Base-by-base conservation (phyloP, 75 land plant genomes). In the Pinus albicaulis region DNA sequence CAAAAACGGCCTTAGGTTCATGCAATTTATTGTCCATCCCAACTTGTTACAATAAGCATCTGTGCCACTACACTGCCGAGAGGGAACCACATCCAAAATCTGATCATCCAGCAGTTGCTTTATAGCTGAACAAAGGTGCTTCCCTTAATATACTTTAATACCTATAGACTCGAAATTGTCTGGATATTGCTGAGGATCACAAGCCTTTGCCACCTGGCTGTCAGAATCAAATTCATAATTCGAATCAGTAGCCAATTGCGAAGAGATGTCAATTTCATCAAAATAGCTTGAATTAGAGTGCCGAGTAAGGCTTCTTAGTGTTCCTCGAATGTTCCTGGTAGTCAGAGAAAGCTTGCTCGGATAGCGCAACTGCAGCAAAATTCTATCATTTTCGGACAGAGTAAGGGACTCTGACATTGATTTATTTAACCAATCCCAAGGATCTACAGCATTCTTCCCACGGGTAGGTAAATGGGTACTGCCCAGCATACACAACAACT, bases 401-500 rank as follows among this genome's bases (percentile, higher is more conserved):
- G 84, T 59, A 4, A 78, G 76, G 20, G 79, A 71, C 19, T 53
- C 7, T 55, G 19, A 60, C 22, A 5, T 4, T 15, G 82, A 73
- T 13, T 11, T 73, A 20, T 74, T 56, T 38, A 77, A 22, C 87
- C 86, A 79, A 25, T 74, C 79, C 88, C 88, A 90, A 57, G 88
- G 90, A 74, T 88, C 70, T 12, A 57, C 64, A 1, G 62, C 71
- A 59, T 86, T 81, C 6, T 78, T 63, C 59, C 82, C 78, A 19
- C 90, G 56, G 31, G 68, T 63, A 3, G 92, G 94, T 24, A 90
- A 63, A 72, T 57, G 74, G 4, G 85, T 60, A 72, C 58, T 78
- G 17, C 93, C 93, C 80, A 92, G 56, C 85, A 92, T 64, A 68
- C 95, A 92, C 59, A 92, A 13, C 13, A 89, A 64, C 55, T 73